Percentiles rank a stretch among this genome's conserved stretches.
These are phyloP conservation scores for Stachybotrys chartarum DNA, from an alignment of 2,329 filamentous ascomycete genomes.

Conservation along the genomic window DNA sequence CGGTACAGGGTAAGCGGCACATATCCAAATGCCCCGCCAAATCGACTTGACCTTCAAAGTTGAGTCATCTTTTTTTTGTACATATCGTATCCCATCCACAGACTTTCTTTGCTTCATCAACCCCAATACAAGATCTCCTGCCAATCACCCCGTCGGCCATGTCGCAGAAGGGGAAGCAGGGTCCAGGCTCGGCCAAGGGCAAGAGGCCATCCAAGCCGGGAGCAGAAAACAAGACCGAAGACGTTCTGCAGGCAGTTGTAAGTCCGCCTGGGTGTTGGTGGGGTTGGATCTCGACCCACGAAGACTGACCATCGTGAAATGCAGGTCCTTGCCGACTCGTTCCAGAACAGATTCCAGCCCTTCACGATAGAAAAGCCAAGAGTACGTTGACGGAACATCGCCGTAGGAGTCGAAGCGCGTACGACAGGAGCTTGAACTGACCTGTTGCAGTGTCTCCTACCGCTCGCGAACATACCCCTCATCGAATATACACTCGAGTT, in stretches of 20 bases:
- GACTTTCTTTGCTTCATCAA: no score
- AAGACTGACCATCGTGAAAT: slow-evolving; percentile 10
- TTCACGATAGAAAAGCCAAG: slow-evolving; percentile 85
- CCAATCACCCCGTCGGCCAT: slow-evolving; percentile 21
- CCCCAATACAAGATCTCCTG: slow-evolving; percentile 7
- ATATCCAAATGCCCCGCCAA: not conserved
- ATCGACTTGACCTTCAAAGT: slow-evolving; percentile 3
- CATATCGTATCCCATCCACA: not conserved
- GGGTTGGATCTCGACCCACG: slow-evolving; percentile 10
- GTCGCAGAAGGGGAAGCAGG: slow-evolving; percentile 38
- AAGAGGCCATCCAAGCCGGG: slow-evolving; percentile 45
- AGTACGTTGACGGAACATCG: slow-evolving; percentile 40
- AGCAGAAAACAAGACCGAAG: slow-evolving; percentile 49
- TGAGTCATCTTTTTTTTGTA: slow-evolving; percentile 18
- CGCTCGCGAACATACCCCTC: slow-evolving; percentile 85
- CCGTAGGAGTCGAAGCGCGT: no score
- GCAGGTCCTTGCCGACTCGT: slow-evolving; percentile 86
- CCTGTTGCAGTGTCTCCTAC: slow-evolving; percentile 69
- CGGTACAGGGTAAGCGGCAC: not conserved
- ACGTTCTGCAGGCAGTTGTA: slow-evolving; percentile 51
- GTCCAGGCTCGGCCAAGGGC: slow-evolving; percentile 34
- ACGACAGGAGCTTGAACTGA: slow-evolving; percentile 9
- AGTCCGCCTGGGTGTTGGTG: slow-evolving; percentile 20
- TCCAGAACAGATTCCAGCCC: slow-evolving; percentile 84
- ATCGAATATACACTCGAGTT: slow-evolving; percentile 98